These are phyloP conservation scores for Ogataea pilisensis DNA, from an alignment of 805 yeast species.

Conservation along the genomic window DNA sequence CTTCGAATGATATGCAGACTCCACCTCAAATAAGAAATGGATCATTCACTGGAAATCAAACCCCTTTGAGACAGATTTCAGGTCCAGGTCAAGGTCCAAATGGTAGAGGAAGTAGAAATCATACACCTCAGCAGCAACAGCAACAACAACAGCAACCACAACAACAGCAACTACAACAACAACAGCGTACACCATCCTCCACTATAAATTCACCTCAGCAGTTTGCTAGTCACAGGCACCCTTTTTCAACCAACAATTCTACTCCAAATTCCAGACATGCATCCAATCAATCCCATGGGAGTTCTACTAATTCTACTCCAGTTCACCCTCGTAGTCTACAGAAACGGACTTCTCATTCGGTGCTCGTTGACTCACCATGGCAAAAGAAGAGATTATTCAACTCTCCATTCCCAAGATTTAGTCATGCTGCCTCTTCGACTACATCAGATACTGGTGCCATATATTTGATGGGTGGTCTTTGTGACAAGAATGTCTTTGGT, in stretches of 20 bases:
- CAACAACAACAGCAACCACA: conserved; percentile 4
- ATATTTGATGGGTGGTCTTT: conserved; percentile 91
- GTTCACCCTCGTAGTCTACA: neutral
- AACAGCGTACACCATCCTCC: conserved; percentile 5
- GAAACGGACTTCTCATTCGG: neutral
- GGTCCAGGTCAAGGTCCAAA: neutral
- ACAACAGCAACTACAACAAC: conserved; percentile 4
- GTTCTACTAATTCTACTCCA: neutral
- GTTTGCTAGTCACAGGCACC: conserved; percentile 1
- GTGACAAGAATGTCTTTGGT: conserved; percentile 88
- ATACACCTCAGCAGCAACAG: conserved; percentile 6
- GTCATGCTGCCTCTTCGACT: conserved; percentile 80
- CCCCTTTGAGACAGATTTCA: conserved; percentile 10
- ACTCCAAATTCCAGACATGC: conserved; percentile 1
- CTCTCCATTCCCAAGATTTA: conserved; percentile 92
- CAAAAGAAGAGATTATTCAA: conserved; percentile 53
- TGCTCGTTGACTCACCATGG: conserved; percentile 59
- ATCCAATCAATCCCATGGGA: conserved; percentile 1
- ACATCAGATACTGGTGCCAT: conserved; percentile 78
- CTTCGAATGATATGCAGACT: conserved; percentile 3
- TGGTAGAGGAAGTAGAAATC: neutral
- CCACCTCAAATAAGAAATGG: conserved; percentile 4
- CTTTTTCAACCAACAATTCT: neutral
- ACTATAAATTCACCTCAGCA: conserved; percentile 3
- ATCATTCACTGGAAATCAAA: conserved; percentile 2